phyloP scores from a whole-genome alignment of 2,329 filamentous ascomycete species.

The Botryotinia globosa region DNA sequence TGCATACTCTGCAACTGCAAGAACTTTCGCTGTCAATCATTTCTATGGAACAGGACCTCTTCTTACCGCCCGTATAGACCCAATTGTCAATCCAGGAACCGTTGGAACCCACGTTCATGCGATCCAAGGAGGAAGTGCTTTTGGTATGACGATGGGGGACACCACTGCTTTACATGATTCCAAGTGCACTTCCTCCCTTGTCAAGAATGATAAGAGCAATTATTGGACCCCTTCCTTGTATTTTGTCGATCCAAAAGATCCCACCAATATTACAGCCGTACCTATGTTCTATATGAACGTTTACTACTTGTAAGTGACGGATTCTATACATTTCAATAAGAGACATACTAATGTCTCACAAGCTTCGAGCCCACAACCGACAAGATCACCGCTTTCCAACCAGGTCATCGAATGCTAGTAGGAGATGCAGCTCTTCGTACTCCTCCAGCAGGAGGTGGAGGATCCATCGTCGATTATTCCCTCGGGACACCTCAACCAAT shows the following conservation, averaged over 20 bases:
- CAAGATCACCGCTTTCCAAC: slow-evolving; percentile 68
- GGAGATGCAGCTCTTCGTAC: slow-evolving; percentile 66
- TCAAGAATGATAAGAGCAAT: slow-evolving; percentile 78
- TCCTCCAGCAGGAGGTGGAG: slow-evolving; percentile 53
- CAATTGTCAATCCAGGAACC: slow-evolving; percentile 63
- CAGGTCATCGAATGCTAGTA: slow-evolving; percentile 76
- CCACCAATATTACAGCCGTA: slow-evolving; percentile 55
- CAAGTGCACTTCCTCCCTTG: slow-evolving; percentile 76
- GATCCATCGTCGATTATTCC: slow-evolving; percentile 50
- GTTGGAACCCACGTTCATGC: slow-evolving; percentile 68
- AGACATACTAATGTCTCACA: slow-evolving; percentile 34
- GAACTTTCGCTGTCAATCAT: slow-evolving; percentile 66
- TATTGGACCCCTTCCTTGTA: slow-evolving; percentile 84
- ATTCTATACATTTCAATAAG: not conserved
- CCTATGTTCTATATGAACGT: slow-evolving; percentile 68
- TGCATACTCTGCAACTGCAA: slow-evolving; percentile 33
- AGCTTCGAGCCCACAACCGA: slow-evolving; percentile 63
- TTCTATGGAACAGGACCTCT: slow-evolving; percentile 66
- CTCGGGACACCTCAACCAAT: slow-evolving; percentile 52
- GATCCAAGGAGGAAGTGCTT: slow-evolving; percentile 62
- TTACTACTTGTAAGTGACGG: slow-evolving; percentile 66
- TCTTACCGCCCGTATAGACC: slow-evolving; percentile 68
- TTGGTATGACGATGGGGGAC: slow-evolving; percentile 57
- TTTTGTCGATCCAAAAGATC: slow-evolving; percentile 65
- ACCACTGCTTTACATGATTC: slow-evolving; percentile 53